Evolutionary conservation across 2,329 filamentous ascomycete genomes (phyloP).

Genomic region (Alternaria angustiovoidea): DNA sequence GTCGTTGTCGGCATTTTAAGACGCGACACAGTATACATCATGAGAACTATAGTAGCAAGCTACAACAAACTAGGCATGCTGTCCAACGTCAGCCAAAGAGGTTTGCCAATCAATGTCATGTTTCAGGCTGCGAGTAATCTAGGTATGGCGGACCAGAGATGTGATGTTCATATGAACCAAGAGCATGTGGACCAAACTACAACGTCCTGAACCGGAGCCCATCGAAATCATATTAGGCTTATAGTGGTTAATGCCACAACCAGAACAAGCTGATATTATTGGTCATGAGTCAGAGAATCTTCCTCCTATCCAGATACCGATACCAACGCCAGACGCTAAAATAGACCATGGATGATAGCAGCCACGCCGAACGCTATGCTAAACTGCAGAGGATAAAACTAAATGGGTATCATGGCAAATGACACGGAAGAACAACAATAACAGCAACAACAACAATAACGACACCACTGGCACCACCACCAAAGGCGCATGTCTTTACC

Average conservation of each 20-base stretch:
- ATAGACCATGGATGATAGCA: background rate
- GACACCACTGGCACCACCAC: background rate
- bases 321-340: background rate
- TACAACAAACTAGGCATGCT: background rate
- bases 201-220: background rate
- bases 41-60: background rate
- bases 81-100: background rate
- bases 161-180: background rate
- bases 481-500: background rate
- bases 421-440: background rate
- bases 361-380: conserved; percentile 9
- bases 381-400: conserved; percentile 7
- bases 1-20: background rate
- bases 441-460: background rate
- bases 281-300: background rate
- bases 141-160: background rate
- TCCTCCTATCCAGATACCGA: background rate
- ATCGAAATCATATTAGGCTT: background rate
- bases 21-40: background rate
- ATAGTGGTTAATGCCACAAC: background rate
- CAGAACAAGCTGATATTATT: background rate
- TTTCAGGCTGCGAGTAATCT: background rate
- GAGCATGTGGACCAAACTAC: background rate
- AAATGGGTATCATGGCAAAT: conserved; percentile 15
- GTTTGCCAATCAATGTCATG: too few species aligned